phyloP scores from a whole-genome alignment of 2,329 filamentous ascomycete genomes.

The Rutstroemia sp. region DNA sequence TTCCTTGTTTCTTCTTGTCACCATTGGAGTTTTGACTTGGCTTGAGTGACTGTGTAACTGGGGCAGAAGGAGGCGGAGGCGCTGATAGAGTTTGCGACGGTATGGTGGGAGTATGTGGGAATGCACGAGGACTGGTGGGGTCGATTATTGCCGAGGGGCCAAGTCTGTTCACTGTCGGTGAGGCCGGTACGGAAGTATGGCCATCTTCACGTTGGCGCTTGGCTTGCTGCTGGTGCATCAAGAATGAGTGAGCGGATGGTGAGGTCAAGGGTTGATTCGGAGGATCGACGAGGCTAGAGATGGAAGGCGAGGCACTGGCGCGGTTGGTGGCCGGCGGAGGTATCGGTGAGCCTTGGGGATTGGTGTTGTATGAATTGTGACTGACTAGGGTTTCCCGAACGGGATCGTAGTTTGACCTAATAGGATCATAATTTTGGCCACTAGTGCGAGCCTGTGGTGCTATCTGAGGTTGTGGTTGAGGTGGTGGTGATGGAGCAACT shows the following conservation, averaged over 20 bases:
- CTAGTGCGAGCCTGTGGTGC: constrained; percentile 45
- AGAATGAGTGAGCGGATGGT: constrained; percentile 29
- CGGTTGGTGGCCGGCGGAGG: constrained; percentile 47
- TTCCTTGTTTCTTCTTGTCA: constrained; percentile 32
- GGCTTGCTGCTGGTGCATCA: constrained; percentile 26
- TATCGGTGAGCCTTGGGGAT: constrained; percentile 40
- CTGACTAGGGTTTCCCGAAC: constrained; percentile 51
- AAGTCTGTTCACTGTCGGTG: constrained; percentile 23
- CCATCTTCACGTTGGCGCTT: constrained; percentile 18
- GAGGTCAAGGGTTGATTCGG: constrained; percentile 33
- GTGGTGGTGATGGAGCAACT: constrained; percentile 2
- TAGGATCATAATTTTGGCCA: constrained; percentile 83
- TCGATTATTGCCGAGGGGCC: constrained; percentile 16
- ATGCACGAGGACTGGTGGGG: neutral
- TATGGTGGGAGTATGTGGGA: constrained; percentile 2
- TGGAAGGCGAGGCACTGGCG: constrained; percentile 85
- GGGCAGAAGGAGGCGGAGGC: neutral
- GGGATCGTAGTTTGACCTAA: constrained; percentile 65
- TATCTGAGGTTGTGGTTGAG: constrained; percentile 7
- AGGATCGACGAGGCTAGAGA: constrained; percentile 81
- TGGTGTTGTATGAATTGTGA: constrained; percentile 34
- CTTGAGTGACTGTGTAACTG: constrained; percentile 3
- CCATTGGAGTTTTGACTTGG: neutral
- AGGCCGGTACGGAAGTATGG: constrained; percentile 24
- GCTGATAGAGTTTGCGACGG: neutral